Evolutionary conservation across 2,329 filamentous ascomycete genomes (phyloP).

Genomic region (Coniochaeta ligniaria): DNA sequence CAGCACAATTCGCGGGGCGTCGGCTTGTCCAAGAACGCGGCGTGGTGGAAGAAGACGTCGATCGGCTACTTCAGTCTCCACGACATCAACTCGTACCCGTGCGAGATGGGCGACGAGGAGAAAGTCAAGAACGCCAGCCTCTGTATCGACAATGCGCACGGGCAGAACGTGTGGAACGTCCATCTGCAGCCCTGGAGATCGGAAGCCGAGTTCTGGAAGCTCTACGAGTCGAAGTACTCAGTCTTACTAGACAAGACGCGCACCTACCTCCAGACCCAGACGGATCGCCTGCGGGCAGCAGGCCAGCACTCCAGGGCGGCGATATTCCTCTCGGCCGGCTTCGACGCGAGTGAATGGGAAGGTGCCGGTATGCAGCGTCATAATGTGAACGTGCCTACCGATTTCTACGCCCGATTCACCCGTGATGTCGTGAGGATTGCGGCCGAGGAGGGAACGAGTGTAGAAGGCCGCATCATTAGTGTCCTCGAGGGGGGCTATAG

Average conservation of each 20-base stretch:
- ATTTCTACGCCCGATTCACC: slow-evolving; percentile 90
- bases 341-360: slow-evolving; percentile 96
- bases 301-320: slow-evolving; percentile 68
- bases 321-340: slow-evolving; percentile 92
- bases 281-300: slow-evolving; percentile 52
- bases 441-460: slow-evolving; percentile 67
- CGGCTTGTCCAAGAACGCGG: slow-evolving; percentile 59
- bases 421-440: slow-evolving; percentile 78
- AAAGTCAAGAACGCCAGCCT: slow-evolving; percentile 92
- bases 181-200: slow-evolving; percentile 85
- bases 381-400: slow-evolving; percentile 89
- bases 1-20: slow-evolving; percentile 70
- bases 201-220: slow-evolving; percentile 75
- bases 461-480: slow-evolving; percentile 82
- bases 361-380: slow-evolving; percentile 90
- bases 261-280: slow-evolving; percentile 66
- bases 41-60: slow-evolving; percentile 71
- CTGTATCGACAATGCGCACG: slow-evolving; percentile 90
- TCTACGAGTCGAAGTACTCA: slow-evolving; percentile 76
- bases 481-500: slow-evolving; percentile 96
- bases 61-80: slow-evolving; percentile 97
- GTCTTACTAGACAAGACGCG: slow-evolving; percentile 76
- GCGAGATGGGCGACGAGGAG: slow-evolving; percentile 85
- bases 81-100: slow-evolving; percentile 98
- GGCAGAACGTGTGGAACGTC: slow-evolving; percentile 93